Base-by-base conservation (phyloP, 2,329 filamentous ascomycete genomes). In the Trichoderma koningiopsis region DNA sequence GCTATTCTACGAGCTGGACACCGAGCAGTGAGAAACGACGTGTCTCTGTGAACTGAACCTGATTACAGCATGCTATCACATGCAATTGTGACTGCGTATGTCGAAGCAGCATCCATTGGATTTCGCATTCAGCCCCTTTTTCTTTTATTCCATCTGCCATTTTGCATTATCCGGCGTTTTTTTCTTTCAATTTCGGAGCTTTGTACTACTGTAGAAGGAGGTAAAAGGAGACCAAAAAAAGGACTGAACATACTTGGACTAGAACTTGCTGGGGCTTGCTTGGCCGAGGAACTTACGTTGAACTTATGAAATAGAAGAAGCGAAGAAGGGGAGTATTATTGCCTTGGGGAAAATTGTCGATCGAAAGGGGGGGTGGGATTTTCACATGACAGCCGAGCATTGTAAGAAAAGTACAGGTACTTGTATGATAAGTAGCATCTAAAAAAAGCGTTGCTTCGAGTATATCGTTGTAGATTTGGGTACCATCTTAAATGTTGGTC, bases 1-100 rank as follows among this genome's bases (percentile, higher is more conserved):
- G 77, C 81, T 99, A 63, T 99, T 99, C 79, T 99, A 99, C 80
- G 95, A 98, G 83, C 82, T 97, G 74, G 92, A 95, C 72, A 84
- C 84, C 73, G 79, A 81, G 70, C 65, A 52, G 59, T 75, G 72
- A 71, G 53, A 14, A 3, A 22, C 19, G 13, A 11, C 13, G 40
- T 60, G 11, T 37, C 33, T 40, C 8, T 10, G 31, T 40, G 47
- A 66, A 53, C 31, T 53, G 53, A 47, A 8, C 19, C n/a, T 43
- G 16, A n/a, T 19, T 64, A 7, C 19, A 10, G 10, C 22, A 31
- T 53, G 4, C 40, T 14, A 8, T 22, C n/a, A 52, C 22, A 27
- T 16, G n/a, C 55, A 11, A 13, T 29, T 58, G 24, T 40, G 37
- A 24, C 43, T 58, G 61, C 24, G 16, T 43, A 16, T 55, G 55